Percentiles rank a stretch among this genome's conserved stretches.
phyloP scores from a whole-genome alignment of 1,284 basidiomycete genomes.

The Limonomyces culmigenus region DNA sequence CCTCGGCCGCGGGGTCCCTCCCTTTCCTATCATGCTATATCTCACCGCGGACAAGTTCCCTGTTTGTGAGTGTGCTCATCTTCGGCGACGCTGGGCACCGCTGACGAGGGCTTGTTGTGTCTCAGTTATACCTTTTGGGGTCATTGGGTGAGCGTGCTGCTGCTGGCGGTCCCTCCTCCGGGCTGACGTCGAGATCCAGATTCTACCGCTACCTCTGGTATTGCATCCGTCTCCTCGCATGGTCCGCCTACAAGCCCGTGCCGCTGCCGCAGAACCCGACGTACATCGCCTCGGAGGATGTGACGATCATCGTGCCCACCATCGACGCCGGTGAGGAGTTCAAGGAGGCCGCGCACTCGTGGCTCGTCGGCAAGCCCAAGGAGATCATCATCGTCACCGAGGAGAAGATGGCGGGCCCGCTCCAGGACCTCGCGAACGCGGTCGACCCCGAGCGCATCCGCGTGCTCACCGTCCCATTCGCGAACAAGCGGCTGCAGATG shows the following conservation, averaged over 20 bases:
- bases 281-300: conserved; percentile 78
- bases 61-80: conserved; percentile 18
- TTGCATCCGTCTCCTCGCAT: conserved; percentile 63
- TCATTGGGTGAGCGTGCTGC: conserved; percentile 56
- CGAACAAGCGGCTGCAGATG: conserved; percentile 90
- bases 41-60: conserved; percentile 23
- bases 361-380: conserved; percentile 81
- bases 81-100: background rate
- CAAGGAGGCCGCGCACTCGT: conserved; percentile 79
- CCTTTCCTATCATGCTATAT: conserved; percentile 17
- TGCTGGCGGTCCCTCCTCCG: conserved; percentile 1
- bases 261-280: conserved; percentile 79
- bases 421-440: conserved; percentile 73
- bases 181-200: conserved; percentile 16
- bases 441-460: conserved; percentile 75
- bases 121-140: conserved; percentile 75
- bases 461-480: conserved; percentile 80
- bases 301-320: conserved; percentile 88
- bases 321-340: conserved; percentile 92
- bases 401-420: conserved; percentile 73
- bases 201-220: conserved; percentile 89
- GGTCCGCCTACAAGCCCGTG: conserved; percentile 65
- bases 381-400: conserved; percentile 91
- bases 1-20: too few relatives aligned
- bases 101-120: conserved; percentile 3